phyloP scores from a whole-genome alignment of 176 grass and related monocot species.

The Thinopyrum elongatum region DNA sequence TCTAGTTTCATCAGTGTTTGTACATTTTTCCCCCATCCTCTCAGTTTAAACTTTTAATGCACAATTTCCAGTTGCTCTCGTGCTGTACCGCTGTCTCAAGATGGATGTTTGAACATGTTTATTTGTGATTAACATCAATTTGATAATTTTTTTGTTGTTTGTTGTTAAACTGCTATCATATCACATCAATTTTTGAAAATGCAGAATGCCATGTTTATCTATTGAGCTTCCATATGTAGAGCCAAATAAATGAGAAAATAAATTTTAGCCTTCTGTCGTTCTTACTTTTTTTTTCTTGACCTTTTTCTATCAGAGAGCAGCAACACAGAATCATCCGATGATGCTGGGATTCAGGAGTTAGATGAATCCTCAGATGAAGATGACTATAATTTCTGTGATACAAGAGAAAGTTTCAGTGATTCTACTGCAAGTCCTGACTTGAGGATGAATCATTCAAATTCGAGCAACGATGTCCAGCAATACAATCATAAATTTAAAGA shows the following conservation, averaged over 20 bases:
- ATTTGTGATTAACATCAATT: not conserved
- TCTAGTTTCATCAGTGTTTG: not conserved
- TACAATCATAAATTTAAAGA: slow-evolving; percentile 8
- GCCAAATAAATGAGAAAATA: not conserved
- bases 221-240: not conserved
- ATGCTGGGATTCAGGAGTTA: slow-evolving; percentile 49
- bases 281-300: not conserved
- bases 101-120: not conserved
- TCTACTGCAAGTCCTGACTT: slow-evolving; percentile 1
- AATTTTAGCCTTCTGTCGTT: not conserved
- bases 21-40: not conserved
- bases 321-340: slow-evolving; percentile 76
- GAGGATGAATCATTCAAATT: slow-evolving; percentile 14
- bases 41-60: not conserved
- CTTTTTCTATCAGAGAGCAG: slow-evolving; percentile 54
- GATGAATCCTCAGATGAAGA: slow-evolving; percentile 55
- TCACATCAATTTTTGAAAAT: not conserved
- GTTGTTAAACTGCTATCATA: not conserved
- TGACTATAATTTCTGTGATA: slow-evolving; percentile 56
- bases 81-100: not conserved
- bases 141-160: not conserved
- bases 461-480: not conserved
- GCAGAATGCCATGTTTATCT: not conserved
- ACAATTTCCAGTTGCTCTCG: not conserved
- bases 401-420: slow-evolving; percentile 62